A percentile compares a stretch with the other conserved stretches of the same genome.
Conservation (phyloP, 164 flowering plant genomes). For the Sedum album region DNA sequence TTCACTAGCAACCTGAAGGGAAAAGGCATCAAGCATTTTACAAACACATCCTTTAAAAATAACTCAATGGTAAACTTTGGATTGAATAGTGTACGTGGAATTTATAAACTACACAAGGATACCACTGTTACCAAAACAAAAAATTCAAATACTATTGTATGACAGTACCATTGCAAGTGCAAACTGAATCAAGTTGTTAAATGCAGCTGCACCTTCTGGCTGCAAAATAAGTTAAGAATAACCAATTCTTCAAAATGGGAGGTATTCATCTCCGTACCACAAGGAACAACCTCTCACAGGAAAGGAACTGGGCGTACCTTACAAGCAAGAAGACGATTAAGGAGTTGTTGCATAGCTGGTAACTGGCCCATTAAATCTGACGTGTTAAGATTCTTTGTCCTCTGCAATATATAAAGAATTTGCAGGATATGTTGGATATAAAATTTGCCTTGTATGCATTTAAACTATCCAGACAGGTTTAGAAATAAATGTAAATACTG, state of each 20-base stretch:
- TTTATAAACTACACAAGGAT: background rate
- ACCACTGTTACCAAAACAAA: background rate
- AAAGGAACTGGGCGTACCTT: constrained; percentile 40
- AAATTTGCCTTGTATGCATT: too few species aligned
- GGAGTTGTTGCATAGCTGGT: constrained; percentile 48
- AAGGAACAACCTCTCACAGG: constrained; percentile 41
- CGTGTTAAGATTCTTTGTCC: constrained; percentile 8
- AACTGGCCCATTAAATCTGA: constrained; percentile 26
- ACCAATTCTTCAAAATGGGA: background rate
- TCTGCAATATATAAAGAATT: constrained; percentile 4
- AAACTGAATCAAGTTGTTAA: constrained; percentile 33
- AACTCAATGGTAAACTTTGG: background rate
- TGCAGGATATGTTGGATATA: background rate
- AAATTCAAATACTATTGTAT: background rate
- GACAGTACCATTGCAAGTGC: constrained; percentile 40
- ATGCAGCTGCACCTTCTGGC: constrained; percentile 43
- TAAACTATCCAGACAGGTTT: too few species aligned
- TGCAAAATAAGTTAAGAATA: constrained; percentile 18
- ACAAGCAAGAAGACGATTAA: constrained; percentile 42
- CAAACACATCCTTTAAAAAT: background rate
- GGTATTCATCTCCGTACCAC: background rate
- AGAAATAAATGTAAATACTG: background rate
- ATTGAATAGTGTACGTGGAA: background rate
- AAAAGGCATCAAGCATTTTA: constrained; percentile 9
- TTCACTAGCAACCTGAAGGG: constrained; percentile 32